Evolutionary conservation across 2,329 filamentous ascomycete genomes (phyloP), one percentile per base, ranked within the genome.

Genomic region (Bipolaris gigantea): DNA sequence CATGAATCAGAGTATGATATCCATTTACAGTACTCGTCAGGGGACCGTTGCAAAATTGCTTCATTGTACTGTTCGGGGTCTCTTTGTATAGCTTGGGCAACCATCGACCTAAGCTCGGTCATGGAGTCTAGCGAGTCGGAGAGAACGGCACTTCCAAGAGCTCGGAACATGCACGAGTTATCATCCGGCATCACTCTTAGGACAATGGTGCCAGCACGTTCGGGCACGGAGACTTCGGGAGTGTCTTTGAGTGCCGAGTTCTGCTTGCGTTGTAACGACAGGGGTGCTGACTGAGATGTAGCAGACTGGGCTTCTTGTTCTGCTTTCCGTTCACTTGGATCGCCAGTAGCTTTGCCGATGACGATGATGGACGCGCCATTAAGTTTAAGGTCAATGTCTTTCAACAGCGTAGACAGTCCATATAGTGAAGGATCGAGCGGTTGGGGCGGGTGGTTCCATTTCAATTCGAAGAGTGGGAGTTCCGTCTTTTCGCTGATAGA

Each of bases 181-280:
- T 97, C 93, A 69, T 97, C 93, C 4, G 92, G 91, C 93, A 97
- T 97, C 46, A 97, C 90, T 13, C 93, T 88, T 16, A 97, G 83
- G 8, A 95, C 89, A 16, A 84, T 73, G 1, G 80, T 83, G 42
- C 83, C 84, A 30, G 77, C 76, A 44, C 83, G 81, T 25, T 80
- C 76, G 6, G 83, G 80, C 0, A 87, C 78, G 0, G 80, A 76
- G 1, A 88, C 74, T 63, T 87, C 84, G 0, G 86, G 86, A 1
- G 85, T 83, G 59, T 89, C 85, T 41, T 79, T 78, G 36, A 82
- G 77, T 21, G 76, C 62, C 5, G 76, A 69, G 18, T 74, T 73
- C 27, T 72, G 57, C 53, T 78, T 81, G 39, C 77, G 72, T 34
- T 79, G 71, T 1, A 80, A 70, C 1, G 70, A 73, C 16, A 76